These are phyloP conservation scores for Podospora comata DNA, from an alignment of 495 filamentous ascomycete species.

Conservation along the genomic window DNA sequence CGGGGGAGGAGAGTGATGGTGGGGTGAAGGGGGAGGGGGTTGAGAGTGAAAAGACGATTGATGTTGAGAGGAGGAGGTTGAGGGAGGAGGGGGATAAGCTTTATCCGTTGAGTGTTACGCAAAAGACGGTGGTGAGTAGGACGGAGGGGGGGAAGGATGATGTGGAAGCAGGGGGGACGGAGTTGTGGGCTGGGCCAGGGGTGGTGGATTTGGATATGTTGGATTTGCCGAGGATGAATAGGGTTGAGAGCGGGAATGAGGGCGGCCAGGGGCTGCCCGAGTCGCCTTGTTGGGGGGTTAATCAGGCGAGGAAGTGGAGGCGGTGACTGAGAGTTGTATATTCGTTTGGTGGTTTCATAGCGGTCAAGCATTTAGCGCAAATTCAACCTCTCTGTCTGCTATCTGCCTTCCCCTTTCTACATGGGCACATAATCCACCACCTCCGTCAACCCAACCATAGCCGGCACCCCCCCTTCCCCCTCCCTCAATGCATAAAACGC, in stretches of 20 bases:
- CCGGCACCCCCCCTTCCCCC: background rate
- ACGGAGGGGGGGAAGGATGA: background rate
- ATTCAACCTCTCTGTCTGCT: too few species aligned
- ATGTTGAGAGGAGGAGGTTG: background rate
- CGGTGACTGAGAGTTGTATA: background rate
- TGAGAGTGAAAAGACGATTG: background rate
- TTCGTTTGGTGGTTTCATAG: too few species aligned
- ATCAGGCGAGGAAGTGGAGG: background rate
- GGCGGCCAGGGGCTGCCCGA: background rate
- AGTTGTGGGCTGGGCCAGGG: background rate
- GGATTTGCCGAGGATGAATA: background rate
- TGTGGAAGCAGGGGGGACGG: background rate
- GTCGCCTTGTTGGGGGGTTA: background rate
- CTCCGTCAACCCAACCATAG: background rate
- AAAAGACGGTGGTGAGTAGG: background rate
- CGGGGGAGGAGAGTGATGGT: background rate
- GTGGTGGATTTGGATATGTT: background rate
- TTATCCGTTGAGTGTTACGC: background rate
- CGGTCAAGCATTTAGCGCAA: too few species aligned
- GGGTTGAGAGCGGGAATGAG: background rate
- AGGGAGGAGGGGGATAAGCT: background rate
- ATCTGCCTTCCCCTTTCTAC: background rate
- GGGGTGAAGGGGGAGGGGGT: background rate
- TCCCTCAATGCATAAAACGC: slow-evolving; percentile 4
- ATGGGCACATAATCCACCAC: background rate